phyloP scores from a whole-genome alignment of 2,329 filamentous ascomycete genomes.

The Scolecobasidium constrictum region DNA sequence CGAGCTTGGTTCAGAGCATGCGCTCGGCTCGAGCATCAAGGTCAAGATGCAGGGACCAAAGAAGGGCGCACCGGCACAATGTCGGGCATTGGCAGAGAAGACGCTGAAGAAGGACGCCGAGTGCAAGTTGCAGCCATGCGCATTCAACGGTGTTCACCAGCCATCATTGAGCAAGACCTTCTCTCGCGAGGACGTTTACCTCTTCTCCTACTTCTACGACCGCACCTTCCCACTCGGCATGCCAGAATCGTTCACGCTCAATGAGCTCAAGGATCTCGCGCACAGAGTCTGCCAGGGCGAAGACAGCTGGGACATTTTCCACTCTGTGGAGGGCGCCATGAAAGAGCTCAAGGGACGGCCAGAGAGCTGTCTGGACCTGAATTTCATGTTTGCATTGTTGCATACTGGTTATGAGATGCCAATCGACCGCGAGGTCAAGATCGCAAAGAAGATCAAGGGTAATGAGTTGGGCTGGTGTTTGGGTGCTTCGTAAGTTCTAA shows the following conservation, averaged over 20 bases:
- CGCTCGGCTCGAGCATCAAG: slow-evolving; percentile 51
- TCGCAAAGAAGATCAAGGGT: slow-evolving; percentile 96
- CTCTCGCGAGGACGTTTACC: slow-evolving; percentile 79
- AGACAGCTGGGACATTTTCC: slow-evolving; percentile 69
- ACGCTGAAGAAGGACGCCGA: slow-evolving; percentile 78
- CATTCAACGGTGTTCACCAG: slow-evolving; percentile 96
- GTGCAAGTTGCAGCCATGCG: slow-evolving; percentile 82
- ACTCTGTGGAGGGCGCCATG: slow-evolving; percentile 63
- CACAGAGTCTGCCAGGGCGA: slow-evolving; percentile 75
- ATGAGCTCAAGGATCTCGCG: slow-evolving; percentile 79
- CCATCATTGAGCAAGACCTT: slow-evolving; percentile 90
- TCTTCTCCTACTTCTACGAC: slow-evolving; percentile 98
- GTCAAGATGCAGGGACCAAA: slow-evolving; percentile 84
- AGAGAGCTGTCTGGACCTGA: slow-evolving; percentile 89
- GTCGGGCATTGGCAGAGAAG: slow-evolving; percentile 80
- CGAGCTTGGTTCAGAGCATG: slow-evolving; percentile 53
- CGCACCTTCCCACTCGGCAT: slow-evolving; percentile 88
- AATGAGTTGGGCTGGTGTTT: slow-evolving; percentile 98
- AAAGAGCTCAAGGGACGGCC: slow-evolving; percentile 71
- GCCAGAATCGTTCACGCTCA: slow-evolving; percentile 92
- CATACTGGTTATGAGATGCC: slow-evolving; percentile 98
- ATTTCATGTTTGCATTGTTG: slow-evolving; percentile 86
- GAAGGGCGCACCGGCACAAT: slow-evolving; percentile 68
- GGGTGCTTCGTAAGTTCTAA: slow-evolving; percentile 70
- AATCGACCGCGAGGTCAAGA: slow-evolving; percentile 88